Evolutionary conservation across 352 stramenopile genomes (phyloP).

Genomic region (Globisporangium iwayamae): DNA sequence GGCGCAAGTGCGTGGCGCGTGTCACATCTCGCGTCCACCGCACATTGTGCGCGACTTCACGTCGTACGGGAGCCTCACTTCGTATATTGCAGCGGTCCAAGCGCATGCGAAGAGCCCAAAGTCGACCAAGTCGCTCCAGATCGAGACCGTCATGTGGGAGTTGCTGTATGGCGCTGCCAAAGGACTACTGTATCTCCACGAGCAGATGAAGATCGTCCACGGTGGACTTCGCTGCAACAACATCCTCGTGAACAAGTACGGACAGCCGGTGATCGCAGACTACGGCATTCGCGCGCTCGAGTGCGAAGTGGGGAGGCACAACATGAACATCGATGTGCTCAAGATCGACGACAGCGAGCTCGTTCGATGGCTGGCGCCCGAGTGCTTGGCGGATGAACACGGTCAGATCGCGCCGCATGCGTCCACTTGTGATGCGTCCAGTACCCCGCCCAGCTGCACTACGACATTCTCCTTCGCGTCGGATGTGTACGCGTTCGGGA

Average conservation of each 20-base stretch:
- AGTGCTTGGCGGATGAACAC: conserved; percentile 43
- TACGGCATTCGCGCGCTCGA: conserved; percentile 43
- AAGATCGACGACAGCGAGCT: conserved; percentile 43
- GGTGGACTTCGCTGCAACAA: conserved; percentile 63
- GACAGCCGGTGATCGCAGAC: conserved; percentile 54
- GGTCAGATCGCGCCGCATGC: conserved; percentile 26
- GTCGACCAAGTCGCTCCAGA: conserved; percentile 24
- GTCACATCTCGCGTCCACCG: conserved; percentile 39
- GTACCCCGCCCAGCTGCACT: conserved; percentile 7
- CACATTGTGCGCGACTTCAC: conserved; percentile 65
- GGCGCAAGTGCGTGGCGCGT: conserved; percentile 53
- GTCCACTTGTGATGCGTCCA: conserved; percentile 22
- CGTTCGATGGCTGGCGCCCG: conserved; percentile 64
- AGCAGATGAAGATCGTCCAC: conserved; percentile 49
- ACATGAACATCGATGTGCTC: conserved; percentile 29
- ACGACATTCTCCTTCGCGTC: conserved; percentile 34
- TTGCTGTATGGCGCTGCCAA: conserved; percentile 56
- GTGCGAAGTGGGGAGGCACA: conserved; percentile 34
- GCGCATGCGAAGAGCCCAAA: conserved; percentile 31
- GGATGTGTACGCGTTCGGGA: conserved; percentile 75
- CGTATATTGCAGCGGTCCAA: conserved; percentile 45
- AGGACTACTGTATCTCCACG: conserved; percentile 60
- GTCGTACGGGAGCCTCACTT: conserved; percentile 43
- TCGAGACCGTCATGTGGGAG: conserved; percentile 48
- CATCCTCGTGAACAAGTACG: conserved; percentile 68